phyloP scores from a whole-genome alignment of 169 alveolate genomes.

The Besnoitia besnoiti region DNA sequence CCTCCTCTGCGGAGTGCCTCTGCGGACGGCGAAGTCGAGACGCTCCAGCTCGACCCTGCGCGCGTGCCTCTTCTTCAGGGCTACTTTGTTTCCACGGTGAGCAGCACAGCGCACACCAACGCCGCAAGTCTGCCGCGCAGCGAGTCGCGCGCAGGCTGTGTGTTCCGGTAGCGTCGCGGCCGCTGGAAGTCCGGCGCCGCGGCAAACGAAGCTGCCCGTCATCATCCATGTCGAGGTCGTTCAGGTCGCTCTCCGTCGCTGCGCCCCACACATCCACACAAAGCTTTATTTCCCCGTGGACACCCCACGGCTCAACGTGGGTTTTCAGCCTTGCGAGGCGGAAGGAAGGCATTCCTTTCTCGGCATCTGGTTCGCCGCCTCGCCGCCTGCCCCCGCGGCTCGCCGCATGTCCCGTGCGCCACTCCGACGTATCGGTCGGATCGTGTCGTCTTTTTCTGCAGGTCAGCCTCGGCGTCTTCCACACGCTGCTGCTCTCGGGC shows the following conservation, averaged over 20 bases:
- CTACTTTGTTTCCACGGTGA: neutral
- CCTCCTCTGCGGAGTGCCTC: neutral
- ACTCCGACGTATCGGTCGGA: neutral
- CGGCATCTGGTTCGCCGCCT: too few species aligned
- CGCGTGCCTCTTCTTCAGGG: neutral
- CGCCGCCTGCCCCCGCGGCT: too few species aligned
- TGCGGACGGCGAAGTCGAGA: neutral
- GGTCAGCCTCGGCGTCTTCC: neutral
- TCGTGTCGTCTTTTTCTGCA: neutral
- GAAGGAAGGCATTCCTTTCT: neutral
- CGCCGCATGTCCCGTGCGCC: too few species aligned
- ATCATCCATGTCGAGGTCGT: too few species aligned
- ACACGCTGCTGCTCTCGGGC: constrained; percentile 1
- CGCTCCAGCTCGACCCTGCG: neutral
- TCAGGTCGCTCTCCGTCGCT: too few species aligned
- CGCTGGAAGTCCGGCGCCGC: too few species aligned
- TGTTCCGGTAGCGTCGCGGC: too few species aligned
- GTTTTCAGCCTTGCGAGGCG: neutral
- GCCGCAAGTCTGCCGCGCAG: too few species aligned
- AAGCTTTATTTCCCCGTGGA: neutral
- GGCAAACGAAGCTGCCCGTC: too few species aligned
- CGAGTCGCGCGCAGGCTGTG: too few species aligned
- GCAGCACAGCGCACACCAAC: too few species aligned
- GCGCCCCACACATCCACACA: neutral
- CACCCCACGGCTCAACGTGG: neutral